Evolutionary conservation across 179 eudicot genomes (phyloP).

Genomic region (Camellia oleifera): DNA sequence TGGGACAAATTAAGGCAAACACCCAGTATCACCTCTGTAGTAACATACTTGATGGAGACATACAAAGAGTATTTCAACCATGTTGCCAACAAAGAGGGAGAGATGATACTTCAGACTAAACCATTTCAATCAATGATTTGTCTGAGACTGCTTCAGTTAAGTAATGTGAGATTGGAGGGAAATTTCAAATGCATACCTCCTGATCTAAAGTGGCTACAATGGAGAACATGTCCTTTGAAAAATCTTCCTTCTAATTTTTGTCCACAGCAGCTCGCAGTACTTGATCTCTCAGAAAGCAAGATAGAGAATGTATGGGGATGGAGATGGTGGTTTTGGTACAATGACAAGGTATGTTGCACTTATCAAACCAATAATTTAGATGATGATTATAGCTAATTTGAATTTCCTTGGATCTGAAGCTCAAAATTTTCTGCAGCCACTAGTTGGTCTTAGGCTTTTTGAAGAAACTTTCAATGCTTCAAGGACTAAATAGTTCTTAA

Average conservation of each 20-base stretch:
- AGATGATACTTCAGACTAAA: constrained; percentile 22
- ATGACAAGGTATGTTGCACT: constrained; percentile 32
- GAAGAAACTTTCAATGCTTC: background rate
- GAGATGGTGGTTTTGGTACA: constrained; percentile 18
- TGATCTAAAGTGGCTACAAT: constrained; percentile 54
- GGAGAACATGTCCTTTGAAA: constrained; percentile 49
- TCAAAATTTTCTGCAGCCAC: constrained; percentile 3
- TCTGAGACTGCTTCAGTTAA: constrained; percentile 50
- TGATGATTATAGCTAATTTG: background rate
- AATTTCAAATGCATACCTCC: constrained; percentile 41
- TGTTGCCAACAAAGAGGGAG: constrained; percentile 20
- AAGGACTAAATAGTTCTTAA: background rate
- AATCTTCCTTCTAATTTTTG: constrained; percentile 26
- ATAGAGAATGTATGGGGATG: constrained; percentile 39
- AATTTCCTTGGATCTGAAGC: background rate
- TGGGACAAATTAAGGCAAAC: constrained; percentile 17
- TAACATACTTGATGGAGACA: constrained; percentile 26
- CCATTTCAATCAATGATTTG: constrained; percentile 35
- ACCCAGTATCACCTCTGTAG: constrained; percentile 20
- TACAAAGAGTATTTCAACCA: constrained; percentile 17
- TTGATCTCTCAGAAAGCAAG: constrained; percentile 59
- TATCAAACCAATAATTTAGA: background rate
- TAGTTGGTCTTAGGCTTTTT: background rate
- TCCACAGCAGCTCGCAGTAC: constrained; percentile 46
- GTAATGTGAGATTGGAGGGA: constrained; percentile 42